These are phyloP conservation scores for Elsinoe batatas DNA, from an alignment of 2,329 filamentous ascomycete genomes.

Conservation along the genomic window DNA sequence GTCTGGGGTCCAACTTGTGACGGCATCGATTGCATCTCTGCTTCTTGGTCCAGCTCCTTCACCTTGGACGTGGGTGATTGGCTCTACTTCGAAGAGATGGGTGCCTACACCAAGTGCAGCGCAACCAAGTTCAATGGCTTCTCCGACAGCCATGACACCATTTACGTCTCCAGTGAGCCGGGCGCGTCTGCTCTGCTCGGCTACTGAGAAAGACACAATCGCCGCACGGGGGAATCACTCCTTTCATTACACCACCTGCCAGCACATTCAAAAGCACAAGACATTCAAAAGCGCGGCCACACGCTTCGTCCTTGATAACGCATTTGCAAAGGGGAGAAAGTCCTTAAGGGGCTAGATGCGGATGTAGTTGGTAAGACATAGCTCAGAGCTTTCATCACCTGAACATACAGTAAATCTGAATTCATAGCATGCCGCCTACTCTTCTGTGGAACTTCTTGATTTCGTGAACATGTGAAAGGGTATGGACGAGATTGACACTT, in stretches of 20 bases:
- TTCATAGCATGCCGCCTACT: background rate
- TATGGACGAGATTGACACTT: too few species aligned
- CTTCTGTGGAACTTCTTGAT: background rate
- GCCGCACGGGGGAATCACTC: too few species aligned
- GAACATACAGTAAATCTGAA: background rate
- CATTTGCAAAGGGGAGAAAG: too few species aligned
- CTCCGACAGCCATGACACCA: constrained; percentile 78
- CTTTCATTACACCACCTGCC: too few species aligned
- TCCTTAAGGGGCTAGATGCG: too few species aligned
- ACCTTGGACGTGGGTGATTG: constrained; percentile 88
- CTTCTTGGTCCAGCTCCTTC: constrained; percentile 66
- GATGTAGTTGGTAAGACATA: background rate
- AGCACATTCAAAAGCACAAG: too few species aligned
- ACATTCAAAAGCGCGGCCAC: too few species aligned
- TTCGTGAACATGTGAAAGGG: background rate
- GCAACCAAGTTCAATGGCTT: constrained; percentile 98
- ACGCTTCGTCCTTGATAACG: too few species aligned
- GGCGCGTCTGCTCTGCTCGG: constrained; percentile 67
- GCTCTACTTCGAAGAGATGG: constrained; percentile 99
- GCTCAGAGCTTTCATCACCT: too few species aligned
- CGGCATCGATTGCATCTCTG: constrained; percentile 88
- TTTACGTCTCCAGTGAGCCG: constrained; percentile 91
- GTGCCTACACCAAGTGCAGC: constrained; percentile 95
- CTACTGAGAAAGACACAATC: constrained; percentile 7
- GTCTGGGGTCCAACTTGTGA: constrained; percentile 98